These are phyloP conservation scores for Articulospora tetracladia DNA, from an alignment of 495 filamentous ascomycete genomes.

Conservation along the genomic window DNA sequence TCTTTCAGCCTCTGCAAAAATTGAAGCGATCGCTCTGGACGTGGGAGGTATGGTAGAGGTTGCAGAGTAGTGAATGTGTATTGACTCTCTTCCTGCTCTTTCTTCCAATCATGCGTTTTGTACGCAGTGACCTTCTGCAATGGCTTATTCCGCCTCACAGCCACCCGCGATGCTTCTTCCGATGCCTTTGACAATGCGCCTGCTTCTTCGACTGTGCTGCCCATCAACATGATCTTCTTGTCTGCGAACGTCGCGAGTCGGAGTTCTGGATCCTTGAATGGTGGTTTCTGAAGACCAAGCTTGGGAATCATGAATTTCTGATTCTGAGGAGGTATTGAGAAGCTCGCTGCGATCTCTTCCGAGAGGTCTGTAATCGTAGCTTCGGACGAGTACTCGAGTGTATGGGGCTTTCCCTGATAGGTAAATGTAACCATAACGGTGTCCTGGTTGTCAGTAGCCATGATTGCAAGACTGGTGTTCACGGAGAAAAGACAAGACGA, in stretches of 20 bases:
- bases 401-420: conserved; percentile 50
- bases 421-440: conserved; percentile 16
- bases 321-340: conserved; percentile 62
- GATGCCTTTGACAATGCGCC: conserved; percentile 36
- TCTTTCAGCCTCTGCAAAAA: conserved; percentile 74
- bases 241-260: conserved; percentile 45
- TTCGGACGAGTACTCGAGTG: conserved; percentile 36
- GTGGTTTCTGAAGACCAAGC: conserved; percentile 61
- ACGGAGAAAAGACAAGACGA: background rate
- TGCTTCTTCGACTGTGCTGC: conserved; percentile 51
- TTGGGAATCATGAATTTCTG: conserved; percentile 75
- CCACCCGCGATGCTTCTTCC: conserved; percentile 33
- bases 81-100: conserved; percentile 49
- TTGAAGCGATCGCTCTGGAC: conserved; percentile 58
- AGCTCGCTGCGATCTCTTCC: conserved; percentile 41
- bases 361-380: conserved; percentile 62
- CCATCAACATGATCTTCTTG: conserved; percentile 62
- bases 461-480: background rate
- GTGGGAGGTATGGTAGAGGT: conserved; percentile 75
- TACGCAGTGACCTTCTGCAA: conserved; percentile 30
- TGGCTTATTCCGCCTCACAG: conserved; percentile 34
- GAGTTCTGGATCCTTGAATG: conserved; percentile 52
- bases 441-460: conserved; percentile 22
- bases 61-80: conserved; percentile 82
- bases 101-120: conserved; percentile 34